Evolutionary conservation across 306 rosid genomes (phyloP).

Genomic region (Citrullus colocynthis): DNA sequence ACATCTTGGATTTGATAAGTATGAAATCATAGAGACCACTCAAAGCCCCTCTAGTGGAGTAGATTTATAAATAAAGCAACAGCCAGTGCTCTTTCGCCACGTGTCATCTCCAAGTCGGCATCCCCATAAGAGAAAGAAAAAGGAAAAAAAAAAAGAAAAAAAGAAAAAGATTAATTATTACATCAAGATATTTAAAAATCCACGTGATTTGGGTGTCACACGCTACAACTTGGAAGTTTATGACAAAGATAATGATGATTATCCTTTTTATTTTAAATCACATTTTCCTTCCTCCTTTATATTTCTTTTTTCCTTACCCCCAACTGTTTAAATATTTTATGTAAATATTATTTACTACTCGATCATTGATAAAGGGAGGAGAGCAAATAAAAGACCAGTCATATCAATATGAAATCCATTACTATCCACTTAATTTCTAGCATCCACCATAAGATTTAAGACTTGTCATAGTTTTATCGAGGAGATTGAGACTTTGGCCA

Average conservation of each 20-base stretch:
- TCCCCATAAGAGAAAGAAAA: not conserved
- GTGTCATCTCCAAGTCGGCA: not conserved
- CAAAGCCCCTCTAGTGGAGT: not conserved
- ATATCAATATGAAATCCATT: too few relatives aligned
- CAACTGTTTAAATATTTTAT: too few relatives aligned
- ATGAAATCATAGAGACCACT: conserved; percentile 1
- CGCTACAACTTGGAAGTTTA: not conserved
- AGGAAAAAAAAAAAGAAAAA: too few relatives aligned
- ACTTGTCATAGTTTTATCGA: too few relatives aligned
- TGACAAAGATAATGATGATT: not conserved
- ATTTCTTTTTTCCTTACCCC: too few relatives aligned
- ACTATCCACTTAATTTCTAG: too few relatives aligned
- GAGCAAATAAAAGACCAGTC: too few relatives aligned
- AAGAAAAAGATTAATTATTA: not conserved
- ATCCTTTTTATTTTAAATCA: not conserved
- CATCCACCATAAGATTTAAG: too few relatives aligned
- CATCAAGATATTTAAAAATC: not conserved
- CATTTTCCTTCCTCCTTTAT: too few relatives aligned
- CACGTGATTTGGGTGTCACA: not conserved
- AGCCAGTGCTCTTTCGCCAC: not conserved
- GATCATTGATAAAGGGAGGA: too few relatives aligned
- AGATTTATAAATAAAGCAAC: not conserved
- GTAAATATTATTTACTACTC: too few relatives aligned
- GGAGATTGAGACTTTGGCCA: too few relatives aligned
- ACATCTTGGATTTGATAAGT: not conserved